phyloP scores from a whole-genome alignment of 257 asterid genomes.

The Catharanthus roseus region DNA sequence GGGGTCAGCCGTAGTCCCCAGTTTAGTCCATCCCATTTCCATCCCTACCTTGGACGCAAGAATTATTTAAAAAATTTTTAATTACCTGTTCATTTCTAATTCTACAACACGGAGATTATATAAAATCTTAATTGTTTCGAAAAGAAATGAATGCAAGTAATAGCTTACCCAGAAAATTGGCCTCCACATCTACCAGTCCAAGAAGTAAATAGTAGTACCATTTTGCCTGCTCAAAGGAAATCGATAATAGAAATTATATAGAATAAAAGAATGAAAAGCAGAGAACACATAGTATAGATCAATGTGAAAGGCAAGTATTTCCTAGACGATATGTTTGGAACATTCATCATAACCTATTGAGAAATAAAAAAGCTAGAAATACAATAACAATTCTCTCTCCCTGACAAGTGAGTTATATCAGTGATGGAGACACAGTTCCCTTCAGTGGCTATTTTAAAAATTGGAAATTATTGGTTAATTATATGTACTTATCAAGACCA shows the following conservation, averaged over 20 bases:
- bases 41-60: background rate
- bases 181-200: conserved; percentile 88
- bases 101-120: background rate
- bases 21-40: no score
- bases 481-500: background rate
- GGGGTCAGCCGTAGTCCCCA: no score
- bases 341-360: no score
- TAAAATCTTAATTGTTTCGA: background rate
- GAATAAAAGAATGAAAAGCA: background rate
- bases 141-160: conserved; percentile 9
- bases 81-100: background rate
- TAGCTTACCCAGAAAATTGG: conserved; percentile 78
- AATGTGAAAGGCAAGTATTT: background rate
- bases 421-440: background rate
- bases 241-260: conserved; percentile 6
- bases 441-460: background rate
- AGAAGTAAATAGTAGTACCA: conserved; percentile 86
- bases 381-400: no score
- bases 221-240: conserved; percentile 53
- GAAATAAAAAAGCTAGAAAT: background rate
- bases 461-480: no score
- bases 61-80: background rate
- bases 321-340: background rate
- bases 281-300: background rate
- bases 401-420: background rate